Percentiles rank a stretch among this genome's conserved stretches.
Evolutionary conservation across 345 rosid species (phyloP).

Genomic region (Hirschfeldia incana): DNA sequence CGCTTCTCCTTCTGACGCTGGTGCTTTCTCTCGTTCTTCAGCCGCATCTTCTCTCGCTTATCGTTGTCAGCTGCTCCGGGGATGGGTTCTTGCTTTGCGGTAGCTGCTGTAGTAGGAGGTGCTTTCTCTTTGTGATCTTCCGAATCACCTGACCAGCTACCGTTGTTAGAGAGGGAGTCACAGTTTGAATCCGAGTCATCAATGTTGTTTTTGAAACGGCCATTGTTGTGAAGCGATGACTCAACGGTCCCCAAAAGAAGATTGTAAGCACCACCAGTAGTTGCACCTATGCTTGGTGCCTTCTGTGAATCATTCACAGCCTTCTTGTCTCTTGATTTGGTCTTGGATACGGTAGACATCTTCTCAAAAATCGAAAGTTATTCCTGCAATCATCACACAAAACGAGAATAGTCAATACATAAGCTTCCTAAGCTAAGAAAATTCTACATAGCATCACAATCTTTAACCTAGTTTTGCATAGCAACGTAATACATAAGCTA

Average conservation of each 20-base stretch:
- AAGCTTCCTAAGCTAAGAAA: neutral
- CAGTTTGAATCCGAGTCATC: conserved; percentile 81
- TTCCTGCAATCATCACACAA: neutral
- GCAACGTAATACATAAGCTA: too few relatives aligned
- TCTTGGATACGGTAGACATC: conserved; percentile 74
- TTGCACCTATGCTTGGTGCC: conserved; percentile 51
- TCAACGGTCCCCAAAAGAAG: conserved; percentile 70
- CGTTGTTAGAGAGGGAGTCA: conserved; percentile 83
- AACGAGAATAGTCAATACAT: conserved; percentile 9
- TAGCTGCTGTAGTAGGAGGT: conserved; percentile 25
- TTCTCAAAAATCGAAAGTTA: conserved; percentile 9
- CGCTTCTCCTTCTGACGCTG: conserved; percentile 94
- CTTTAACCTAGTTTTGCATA: too few relatives aligned
- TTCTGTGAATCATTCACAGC: conserved; percentile 65
- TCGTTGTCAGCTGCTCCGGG: conserved; percentile 90
- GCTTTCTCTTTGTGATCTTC: conserved; percentile 87
- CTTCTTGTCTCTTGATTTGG: conserved; percentile 78
- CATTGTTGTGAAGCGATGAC: conserved; percentile 55
- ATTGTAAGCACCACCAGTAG: conserved; percentile 66
- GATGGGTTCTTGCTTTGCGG: conserved; percentile 50
- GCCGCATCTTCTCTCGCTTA: conserved; percentile 84
- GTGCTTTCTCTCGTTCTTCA: conserved; percentile 90
- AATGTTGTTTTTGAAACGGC: conserved; percentile 65
- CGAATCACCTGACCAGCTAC: conserved; percentile 96
- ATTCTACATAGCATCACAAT: too few relatives aligned